Base-by-base conservation (phyloP, 1,284 basidiomycete genomes). In the Cutaneotrichosporon daszewskae region DNA sequence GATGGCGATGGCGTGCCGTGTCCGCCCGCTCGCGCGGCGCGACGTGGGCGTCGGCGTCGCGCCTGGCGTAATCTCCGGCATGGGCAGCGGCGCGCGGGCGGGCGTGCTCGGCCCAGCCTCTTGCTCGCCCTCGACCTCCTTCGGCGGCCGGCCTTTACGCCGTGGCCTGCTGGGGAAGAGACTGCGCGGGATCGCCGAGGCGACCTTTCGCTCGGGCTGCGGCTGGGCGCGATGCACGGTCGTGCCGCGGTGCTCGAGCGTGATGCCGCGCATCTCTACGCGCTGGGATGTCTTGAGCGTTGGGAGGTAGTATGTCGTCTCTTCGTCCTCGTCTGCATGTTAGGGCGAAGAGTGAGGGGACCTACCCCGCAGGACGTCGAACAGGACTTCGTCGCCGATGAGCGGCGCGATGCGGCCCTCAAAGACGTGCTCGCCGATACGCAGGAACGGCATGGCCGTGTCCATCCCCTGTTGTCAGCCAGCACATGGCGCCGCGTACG, bases 381-480 rank as follows among this genome's bases (percentile, higher is more conserved):
- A 54, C 23, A 70, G 55, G 16, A 71, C 60, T 37, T 71, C 69
- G 38, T 59, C 58, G 3, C 68, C 69, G 37, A 70, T 66, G n/a
- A 69, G 32, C 11, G 62, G 57, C 5, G 61, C 51, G 8, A 58
- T 37, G 17, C 60, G 45, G 9, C 69, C 69, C 37, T 66, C 59
- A 43, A 64, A 68, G 27, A 69, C 45, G 37, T 65, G 61, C 45
- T 68, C 64, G 12, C 65, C 66, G 18, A 71, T 40, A 43, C 68
- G 68, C 32, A 71, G 49, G 37, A 67, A 69, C 7, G 69, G 68
- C 31, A 62, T 45, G 13, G 69, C 57, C 12, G 66, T 67, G 41
- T 71, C 68, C 40, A 71, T 49, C 5, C 68, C 69, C 69, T 71
- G 37, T 0, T 13, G 22, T 43, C 16, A 45, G 33, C 25, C 12